Percentiles rank a stretch among this genome's conserved stretches.
Conservation (phyloP, 192 early-diverging fungal species). For the Coemansia sp. region DNA sequence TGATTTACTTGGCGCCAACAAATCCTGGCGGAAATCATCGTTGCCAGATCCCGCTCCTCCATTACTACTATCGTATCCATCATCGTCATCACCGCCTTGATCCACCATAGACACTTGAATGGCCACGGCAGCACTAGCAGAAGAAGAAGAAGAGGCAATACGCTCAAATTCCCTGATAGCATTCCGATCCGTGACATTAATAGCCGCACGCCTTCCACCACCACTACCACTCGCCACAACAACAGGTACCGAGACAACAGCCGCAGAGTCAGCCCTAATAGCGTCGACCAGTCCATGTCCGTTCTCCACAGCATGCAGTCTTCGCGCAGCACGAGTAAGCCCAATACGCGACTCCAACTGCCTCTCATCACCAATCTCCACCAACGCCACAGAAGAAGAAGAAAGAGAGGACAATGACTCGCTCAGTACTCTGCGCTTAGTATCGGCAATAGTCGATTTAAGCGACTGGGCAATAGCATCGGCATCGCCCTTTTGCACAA, state of each 20-base stretch:
- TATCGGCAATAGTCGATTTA: conserved; percentile 26
- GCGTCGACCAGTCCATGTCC: conserved; percentile 17
- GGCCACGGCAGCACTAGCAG: no score
- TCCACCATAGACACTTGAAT: no score
- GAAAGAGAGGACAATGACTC: no score
- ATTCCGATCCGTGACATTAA: conserved; percentile 26
- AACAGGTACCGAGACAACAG: conserved; percentile 13
- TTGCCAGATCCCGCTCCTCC: background rate
- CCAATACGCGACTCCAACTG: conserved; percentile 19
- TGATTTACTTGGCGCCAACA: no score
- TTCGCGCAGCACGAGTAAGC: conserved; percentile 11
- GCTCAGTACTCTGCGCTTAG: conserved; percentile 30
- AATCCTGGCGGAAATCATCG: conserved; percentile 6
- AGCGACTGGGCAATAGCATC: conserved; percentile 78
- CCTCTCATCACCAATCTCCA: conserved; percentile 4
- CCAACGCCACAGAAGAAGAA: no score
- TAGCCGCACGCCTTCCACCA: conserved; percentile 15
- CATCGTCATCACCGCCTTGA: background rate
- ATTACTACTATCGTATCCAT: conserved; percentile 9
- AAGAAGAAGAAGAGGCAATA: background rate
- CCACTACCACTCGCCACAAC: no score
- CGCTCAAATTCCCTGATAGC: conserved; percentile 33
- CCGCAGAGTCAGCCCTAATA: conserved; percentile 2
- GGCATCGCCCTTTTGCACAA: conserved; percentile 87
- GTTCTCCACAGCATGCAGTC: conserved; percentile 27